Base-by-base conservation (phyloP, 805 yeast genomes). In the Yamadazyma insecticola region DNA sequence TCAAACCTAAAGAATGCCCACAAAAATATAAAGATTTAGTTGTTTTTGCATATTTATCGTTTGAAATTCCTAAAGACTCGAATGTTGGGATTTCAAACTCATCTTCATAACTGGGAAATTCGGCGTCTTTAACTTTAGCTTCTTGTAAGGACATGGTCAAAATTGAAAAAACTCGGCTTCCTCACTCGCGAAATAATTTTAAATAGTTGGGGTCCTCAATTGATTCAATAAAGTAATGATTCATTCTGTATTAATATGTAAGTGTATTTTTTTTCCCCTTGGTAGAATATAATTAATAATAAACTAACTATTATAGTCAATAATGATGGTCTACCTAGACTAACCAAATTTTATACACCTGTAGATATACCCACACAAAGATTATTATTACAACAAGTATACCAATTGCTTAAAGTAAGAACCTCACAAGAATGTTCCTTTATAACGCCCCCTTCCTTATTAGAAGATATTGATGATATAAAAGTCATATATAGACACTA, bases 1-100 rank as follows among this genome's bases (percentile, higher is more conserved):
- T 83, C 37, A 89, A 60, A 0, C 97, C 97, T 5, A 89, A 72
- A n/a, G 96, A 86, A 61, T 89, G 90, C 2, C 97, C 97, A 57
- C 96, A 87, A 28, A 89, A 63, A 51, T 89, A 90, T 14, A 71
- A 63, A 9, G 73, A 62, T 25, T 20, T 13, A 4, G 37, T 33
- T 7, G 23, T 14, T 6, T 43, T 35, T 21, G 47, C 37, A 13
- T 36, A 33, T 6, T 44, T 42, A 13, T 28, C 26, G 24, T 40
- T 27, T 22, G 50, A 45, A 16, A 77, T 50, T 0, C 83, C 89
- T 42, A 84, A 55, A 0, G 86, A 69, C 30, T 55, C 49, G 40
- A 77, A 69, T 0, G 92, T 82, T 6, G 96, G 96, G 22, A 81
- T 57, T 17, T 58, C 66, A 50, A 86, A 85, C 30, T 69, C 60